Base-by-base conservation (phyloP, 768 basidiomycete species). In the Russula olivacea region DNA sequence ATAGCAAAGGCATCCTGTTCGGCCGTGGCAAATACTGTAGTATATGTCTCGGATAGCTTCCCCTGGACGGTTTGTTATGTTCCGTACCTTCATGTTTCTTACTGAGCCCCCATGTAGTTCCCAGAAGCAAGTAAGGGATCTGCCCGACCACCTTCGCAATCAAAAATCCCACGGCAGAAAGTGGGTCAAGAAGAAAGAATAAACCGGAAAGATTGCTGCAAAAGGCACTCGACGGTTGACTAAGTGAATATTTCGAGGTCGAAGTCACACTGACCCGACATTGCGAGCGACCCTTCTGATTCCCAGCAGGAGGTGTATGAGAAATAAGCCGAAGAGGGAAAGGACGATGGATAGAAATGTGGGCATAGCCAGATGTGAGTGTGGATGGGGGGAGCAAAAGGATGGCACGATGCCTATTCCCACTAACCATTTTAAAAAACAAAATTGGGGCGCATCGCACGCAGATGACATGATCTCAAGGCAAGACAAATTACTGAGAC, bases 1-100 rank as follows among this genome's bases (percentile, higher is more conserved):
- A 54, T 0, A 7, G 56, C 11, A 30, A 38, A 1, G 11, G 53
- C 60, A 25, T 67, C 64, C 60, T 49, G 50, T 49, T 64, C 66
- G 17, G 51, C 57, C 2, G 54, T 11, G 3, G 9, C 56, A n/a
- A 67, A 65, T 11, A 56, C 66, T 67, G 48, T 47, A 47, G 21
- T 4, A 47, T 47, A 3, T n/a, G 43, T 43, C 19, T 43, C 19
- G 3, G 8, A 43, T 43, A 11, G 43, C n/a, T 43, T 19, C 43
- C 43, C n/a, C 19, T 43, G 8, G 3, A 43, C 8, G 8, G 43
- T 21, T 32, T 17, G 10, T 41, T 10, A 15, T 28, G 11, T 10
- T 1, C 15, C 52, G 9, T 55, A 63, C 62, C 52, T 49, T 59
- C 28, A 43, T 63, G 25, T 30, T 48, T 52, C 21, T 0, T 17